phyloP scores from a whole-genome alignment of 2,329 filamentous ascomycete genomes.

The Parascedosporium putredinis region DNA sequence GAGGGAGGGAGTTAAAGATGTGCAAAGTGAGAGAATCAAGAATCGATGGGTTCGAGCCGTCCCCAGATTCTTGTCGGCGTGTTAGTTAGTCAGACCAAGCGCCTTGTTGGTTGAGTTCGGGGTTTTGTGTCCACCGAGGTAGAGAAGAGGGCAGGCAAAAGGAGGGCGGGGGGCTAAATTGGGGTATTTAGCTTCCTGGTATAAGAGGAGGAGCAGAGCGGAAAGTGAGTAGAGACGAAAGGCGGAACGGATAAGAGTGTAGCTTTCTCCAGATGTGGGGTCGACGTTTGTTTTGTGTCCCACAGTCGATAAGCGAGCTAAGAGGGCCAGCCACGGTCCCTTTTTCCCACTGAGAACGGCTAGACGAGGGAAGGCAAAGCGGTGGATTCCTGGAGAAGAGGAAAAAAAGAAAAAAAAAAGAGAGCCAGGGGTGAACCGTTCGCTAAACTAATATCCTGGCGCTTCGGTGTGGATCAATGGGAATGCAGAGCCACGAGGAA shows the following conservation, averaged over 20 bases:
- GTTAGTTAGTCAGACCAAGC: no score
- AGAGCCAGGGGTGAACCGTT: neutral
- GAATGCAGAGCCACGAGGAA: neutral
- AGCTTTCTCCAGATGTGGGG: neutral
- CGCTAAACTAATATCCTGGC: neutral
- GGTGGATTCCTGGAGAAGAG: neutral
- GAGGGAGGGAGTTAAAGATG: no score
- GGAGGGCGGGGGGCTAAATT: neutral
- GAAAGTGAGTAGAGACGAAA: no score
- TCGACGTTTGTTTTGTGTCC: neutral
- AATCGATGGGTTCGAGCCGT: no score
- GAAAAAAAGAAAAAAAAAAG: neutral
- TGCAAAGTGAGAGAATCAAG: no score
- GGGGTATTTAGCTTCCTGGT: neutral
- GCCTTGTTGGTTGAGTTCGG: neutral
- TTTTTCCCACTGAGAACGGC: neutral
- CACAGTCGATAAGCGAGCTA: constrained; percentile 1
- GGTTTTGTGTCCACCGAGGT: neutral
- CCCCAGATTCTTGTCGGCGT: no score
- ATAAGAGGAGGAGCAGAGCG: neutral
- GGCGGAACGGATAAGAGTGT: neutral
- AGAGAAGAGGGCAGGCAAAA: neutral
- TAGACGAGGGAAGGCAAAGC: neutral
- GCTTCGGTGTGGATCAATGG: neutral
- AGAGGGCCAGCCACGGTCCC: neutral